A percentile compares a stretch with the other conserved stretches of the same genome.
Conservation (phyloP, 768 basidiomycete species). For the Boletus edulis region DNA sequence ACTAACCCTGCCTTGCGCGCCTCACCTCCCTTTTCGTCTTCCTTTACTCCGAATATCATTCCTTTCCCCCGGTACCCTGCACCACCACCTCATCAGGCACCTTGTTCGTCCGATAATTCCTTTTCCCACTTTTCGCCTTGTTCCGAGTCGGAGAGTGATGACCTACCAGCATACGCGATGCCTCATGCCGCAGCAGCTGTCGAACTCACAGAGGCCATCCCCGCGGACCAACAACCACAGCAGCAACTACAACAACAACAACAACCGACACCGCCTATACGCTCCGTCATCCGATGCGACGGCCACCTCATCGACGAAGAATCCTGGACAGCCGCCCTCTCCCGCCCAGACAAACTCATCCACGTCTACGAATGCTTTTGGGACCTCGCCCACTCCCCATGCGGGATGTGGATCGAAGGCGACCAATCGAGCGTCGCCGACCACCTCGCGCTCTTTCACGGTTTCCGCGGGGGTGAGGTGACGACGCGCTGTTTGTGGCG, state of each 20-base stretch:
- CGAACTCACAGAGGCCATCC: conserved; percentile 12
- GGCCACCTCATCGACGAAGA: conserved; percentile 28
- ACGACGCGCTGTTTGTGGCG: conserved; percentile 31
- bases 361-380: conserved; percentile 33
- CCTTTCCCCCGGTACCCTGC: conserved; percentile 21
- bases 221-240: conserved; percentile 4
- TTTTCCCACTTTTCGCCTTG: conserved; percentile 18
- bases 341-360: conserved; percentile 20
- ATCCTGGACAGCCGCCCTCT: conserved; percentile 22
- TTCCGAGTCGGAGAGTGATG: conserved; percentile 25
- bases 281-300: conserved; percentile 26
- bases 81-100: not conserved
- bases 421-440: conserved; percentile 33
- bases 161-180: conserved; percentile 6
- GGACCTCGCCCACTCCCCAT: conserved; percentile 23
- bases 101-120: conserved; percentile 8
- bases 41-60: conserved; percentile 9
- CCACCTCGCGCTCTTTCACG: conserved; percentile 31
- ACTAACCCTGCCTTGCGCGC: conserved; percentile 26
- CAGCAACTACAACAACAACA: not conserved
- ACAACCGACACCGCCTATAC: conserved; percentile 3
- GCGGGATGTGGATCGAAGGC: conserved; percentile 35
- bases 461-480: conserved; percentile 30
- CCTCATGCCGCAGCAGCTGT: conserved; percentile 22
- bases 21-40: conserved; percentile 17